Evolutionary conservation across 2,329 filamentous ascomycete species (phyloP), one percentile per base, ranked within the genome.

Genomic region (Neurospora crassa): DNA sequence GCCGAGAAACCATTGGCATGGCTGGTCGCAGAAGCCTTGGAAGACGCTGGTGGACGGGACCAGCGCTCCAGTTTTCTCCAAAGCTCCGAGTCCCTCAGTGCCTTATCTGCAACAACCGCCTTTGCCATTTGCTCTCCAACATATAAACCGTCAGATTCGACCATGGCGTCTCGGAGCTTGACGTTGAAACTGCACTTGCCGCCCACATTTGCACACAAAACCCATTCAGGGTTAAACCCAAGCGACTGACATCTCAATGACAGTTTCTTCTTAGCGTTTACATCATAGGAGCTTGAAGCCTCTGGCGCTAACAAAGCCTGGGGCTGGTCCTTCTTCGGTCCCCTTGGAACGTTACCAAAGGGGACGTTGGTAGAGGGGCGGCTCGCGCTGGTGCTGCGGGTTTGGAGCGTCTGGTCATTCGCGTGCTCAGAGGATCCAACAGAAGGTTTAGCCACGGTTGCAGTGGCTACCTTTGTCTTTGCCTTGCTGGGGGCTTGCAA

Each of bases 181-280:
- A 75, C 69, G 11, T 68, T 34, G 70, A 69, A 74, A 2, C 34
- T 70, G 34, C 69, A 72, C 34, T 14, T 69, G 24, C 59, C 70
- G 5, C 29, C 29, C 24, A 34, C 40, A 59, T 45, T 45, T n/a
- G 16, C 2, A 5, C 14, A 14, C 10, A 47, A 29, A 12, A 70
- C 12, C 47, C 63, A 74, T 29, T 68, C 43, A 8, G 74, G 75
- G 59, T 77, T 76, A 70, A 76, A 76, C n/a, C 67, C 34, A 29
- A 74, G 76, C 8, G 20, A 42, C 69, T 75, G 76, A 45, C 75
- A 77, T 70, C 73, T 73, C 4, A 37, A 53, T 12, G 71, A 73
- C 2, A 76, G 70, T 1, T 16, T 45, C 67, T 59, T 29, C 29
- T 37, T 63, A 11, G 53, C 29, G 29, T 18, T 29, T n/a, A 10